Percentiles rank a stretch among this genome's conserved stretches.
Evolutionary conservation across 1,284 basidiomycete genomes (phyloP).

Genomic region (Ceratorhiza oryzae-sativae): DNA sequence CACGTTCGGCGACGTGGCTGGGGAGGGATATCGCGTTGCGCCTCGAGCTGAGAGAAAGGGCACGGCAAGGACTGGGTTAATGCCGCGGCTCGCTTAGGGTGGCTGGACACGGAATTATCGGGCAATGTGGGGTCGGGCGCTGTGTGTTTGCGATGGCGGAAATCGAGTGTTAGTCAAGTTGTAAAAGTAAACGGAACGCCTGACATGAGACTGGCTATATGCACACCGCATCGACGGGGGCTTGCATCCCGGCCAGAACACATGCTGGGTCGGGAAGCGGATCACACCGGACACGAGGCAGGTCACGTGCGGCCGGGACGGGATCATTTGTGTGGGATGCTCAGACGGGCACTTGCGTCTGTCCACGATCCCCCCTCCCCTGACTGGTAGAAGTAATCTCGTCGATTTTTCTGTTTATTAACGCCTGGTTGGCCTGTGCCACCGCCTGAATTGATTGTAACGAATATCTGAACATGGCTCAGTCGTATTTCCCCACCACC

Average conservation of each 20-base stretch:
- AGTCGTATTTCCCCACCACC: slow-evolving; percentile 39
- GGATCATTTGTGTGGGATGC: slow-evolving; percentile 1
- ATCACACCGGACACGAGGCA: slow-evolving; percentile 38
- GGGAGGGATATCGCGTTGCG: background rate
- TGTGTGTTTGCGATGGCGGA: too few relatives aligned
- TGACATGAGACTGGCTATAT: too few relatives aligned
- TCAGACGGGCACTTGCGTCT: background rate
- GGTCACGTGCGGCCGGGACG: slow-evolving; percentile 18
- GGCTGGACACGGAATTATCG: background rate
- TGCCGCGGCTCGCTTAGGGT: background rate
- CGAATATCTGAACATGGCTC: slow-evolving; percentile 24
- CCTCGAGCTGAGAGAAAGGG: background rate
- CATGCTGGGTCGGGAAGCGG: slow-evolving; percentile 1
- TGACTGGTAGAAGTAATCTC: slow-evolving; percentile 12
- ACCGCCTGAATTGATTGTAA: slow-evolving; percentile 8
- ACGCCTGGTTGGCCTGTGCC: background rate
- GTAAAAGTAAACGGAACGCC: too few relatives aligned
- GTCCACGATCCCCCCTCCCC: slow-evolving; percentile 18
- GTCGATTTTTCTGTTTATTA: slow-evolving; percentile 5
- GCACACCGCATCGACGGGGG: background rate
- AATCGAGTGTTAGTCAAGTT: too few relatives aligned
- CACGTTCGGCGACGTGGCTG: background rate
- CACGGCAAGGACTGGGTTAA: background rate
- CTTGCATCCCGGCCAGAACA: background rate
- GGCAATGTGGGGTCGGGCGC: slow-evolving; percentile 9